Evolutionary conservation across 768 basidiomycete genomes (phyloP).

Genomic region (Rhodotorula paludigena): DNA sequence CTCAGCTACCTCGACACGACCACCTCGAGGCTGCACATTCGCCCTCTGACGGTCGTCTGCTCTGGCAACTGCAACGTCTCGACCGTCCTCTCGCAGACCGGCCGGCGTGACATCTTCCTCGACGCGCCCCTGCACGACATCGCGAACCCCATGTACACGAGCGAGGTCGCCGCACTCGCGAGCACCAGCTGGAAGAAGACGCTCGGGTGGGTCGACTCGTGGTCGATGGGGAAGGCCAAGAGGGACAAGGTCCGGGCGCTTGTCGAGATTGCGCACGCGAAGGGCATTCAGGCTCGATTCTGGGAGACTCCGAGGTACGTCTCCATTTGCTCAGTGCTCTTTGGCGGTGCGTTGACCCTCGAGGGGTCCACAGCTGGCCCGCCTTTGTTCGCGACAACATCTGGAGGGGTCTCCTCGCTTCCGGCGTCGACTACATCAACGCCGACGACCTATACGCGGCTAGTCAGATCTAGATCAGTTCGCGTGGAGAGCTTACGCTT

Average conservation of each 20-base stretch:
- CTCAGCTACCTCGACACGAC: slow-evolving; percentile 1
- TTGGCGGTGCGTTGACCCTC: neutral
- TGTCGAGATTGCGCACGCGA: slow-evolving; percentile 8
- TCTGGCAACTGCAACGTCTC: slow-evolving; percentile 19
- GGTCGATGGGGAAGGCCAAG: neutral
- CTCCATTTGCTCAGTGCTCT: neutral
- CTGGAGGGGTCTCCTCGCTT: slow-evolving; percentile 5
- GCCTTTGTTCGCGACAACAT: slow-evolving; percentile 11
- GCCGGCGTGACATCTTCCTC: slow-evolving; percentile 24
- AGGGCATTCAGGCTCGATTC: slow-evolving; percentile 22
- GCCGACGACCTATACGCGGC: slow-evolving; percentile 18
- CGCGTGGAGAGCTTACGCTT: too few relatives aligned
- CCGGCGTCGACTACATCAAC: slow-evolving; percentile 24
- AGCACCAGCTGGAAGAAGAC: slow-evolving; percentile 7
- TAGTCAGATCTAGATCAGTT: neutral
- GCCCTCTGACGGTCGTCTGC: slow-evolving; percentile 7
- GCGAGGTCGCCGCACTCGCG: neutral
- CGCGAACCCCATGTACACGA: neutral
- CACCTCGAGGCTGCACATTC: neutral
- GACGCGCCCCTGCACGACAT: slow-evolving; percentile 22
- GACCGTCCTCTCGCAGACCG: slow-evolving; percentile 1
- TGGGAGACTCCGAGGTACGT: slow-evolving; percentile 29
- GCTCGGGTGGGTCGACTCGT: neutral
- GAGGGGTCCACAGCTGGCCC: slow-evolving; percentile 4
- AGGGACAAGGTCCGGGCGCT: neutral